phyloP scores from a whole-genome alignment of 306 rosid species.

The Begonia peltatifolia region DNA sequence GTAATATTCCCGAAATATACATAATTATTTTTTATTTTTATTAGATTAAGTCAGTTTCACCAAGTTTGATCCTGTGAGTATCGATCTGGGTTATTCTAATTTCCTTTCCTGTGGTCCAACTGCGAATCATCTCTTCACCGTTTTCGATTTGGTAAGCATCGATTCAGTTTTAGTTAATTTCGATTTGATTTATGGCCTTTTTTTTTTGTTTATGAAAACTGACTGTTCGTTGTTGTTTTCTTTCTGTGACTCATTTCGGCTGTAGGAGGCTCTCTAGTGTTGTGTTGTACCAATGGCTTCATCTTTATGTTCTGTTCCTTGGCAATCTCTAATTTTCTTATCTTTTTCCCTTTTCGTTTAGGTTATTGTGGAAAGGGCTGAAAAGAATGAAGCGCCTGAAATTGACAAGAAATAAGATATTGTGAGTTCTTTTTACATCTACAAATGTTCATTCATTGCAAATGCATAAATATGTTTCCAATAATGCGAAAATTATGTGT shows the following conservation, averaged over 20 bases:
- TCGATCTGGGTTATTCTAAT: too few relatives aligned
- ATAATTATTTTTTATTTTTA: too few relatives aligned
- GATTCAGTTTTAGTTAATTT: not conserved
- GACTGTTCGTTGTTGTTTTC: not conserved
- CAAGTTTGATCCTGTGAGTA: too few relatives aligned
- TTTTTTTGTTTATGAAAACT: not conserved
- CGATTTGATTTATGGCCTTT: too few relatives aligned
- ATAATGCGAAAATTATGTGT: too few relatives aligned
- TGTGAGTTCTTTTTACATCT: not conserved
- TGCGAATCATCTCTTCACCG: not conserved
- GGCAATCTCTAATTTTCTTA: not conserved
- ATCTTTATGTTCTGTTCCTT: too few relatives aligned
- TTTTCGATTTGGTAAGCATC: conserved; percentile 3
- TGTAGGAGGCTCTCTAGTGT: conserved; percentile 4
- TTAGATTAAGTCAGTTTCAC: too few relatives aligned
- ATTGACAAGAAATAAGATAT: conserved; percentile 44
- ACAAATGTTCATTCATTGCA: too few relatives aligned
- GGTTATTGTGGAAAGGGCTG: conserved; percentile 69
- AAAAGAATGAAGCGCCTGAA: conserved; percentile 51
- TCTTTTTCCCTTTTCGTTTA: conserved; percentile 9
- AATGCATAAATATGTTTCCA: too few relatives aligned
- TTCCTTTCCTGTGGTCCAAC: too few relatives aligned
- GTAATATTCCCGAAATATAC: too few relatives aligned
- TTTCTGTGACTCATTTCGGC: conserved; percentile 6
- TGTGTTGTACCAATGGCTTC: not conserved